Base-by-base conservation (phyloP, 1,284 basidiomycete genomes). In the Afroboletus lepidellus region DNA sequence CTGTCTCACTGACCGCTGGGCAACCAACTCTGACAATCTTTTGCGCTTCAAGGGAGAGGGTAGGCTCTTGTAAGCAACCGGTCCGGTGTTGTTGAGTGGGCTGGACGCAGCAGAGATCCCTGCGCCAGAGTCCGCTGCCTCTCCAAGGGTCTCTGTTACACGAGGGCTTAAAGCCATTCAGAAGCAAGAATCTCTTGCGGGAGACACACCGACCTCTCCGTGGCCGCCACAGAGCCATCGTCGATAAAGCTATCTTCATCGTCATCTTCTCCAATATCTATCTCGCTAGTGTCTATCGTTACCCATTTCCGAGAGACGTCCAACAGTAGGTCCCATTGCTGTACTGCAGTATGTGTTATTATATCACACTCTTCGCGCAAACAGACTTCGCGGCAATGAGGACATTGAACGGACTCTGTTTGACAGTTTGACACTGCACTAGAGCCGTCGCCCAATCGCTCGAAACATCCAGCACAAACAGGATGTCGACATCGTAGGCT, bases 301-400 rank as follows among this genome's bases (percentile, higher is more conserved):
- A 70, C 68, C 72, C 74, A 78, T 20, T 65, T 60, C 32, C 63
- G 64, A 5, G 77, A 78, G 3, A 79, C 62, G 7, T 73, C 67
- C 2, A 78, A 63, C 8, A 81, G 62, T 20, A 63, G 58, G 57
- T 82, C 78, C 79, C 78, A 82, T 48, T 78, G 75, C 34, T 75
- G 64, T 12, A 64, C 63, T 27, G 78, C 77, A 25, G 75, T 78
- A 53, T 72, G 69, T 36, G 70, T 60, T 8, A 83, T 65, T 12
- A 64, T 51, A 56, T 77, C 74, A 29, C 74, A 51, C 5, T 75
- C 72, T 5, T 76, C 71, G 41, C 70, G 59, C 3, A 53, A 42
- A 46, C 62, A 69, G 23, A 54, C 34, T 41, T 56, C 24, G 21
- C 77, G 71, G 55, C 79, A 81, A 27, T 66, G 56, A 16, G 77